A percentile compares a stretch with the other conserved stretches of the same genome.
Conservation (phyloP, 2,329 filamentous ascomycete species). For the Xylaria sp. region DNA sequence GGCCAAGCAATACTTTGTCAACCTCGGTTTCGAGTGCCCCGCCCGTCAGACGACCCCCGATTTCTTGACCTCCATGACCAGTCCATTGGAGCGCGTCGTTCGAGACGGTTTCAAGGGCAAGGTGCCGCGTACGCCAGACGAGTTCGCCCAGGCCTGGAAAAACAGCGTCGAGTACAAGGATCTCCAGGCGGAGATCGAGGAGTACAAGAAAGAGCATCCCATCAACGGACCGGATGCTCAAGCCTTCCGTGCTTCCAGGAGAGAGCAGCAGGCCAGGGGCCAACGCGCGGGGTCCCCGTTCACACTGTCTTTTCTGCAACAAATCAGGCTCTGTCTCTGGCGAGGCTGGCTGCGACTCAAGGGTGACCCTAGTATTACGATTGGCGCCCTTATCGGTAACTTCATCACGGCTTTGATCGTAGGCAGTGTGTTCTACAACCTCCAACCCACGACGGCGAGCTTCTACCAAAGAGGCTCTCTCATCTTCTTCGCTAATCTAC, state of each 20-base stretch:
- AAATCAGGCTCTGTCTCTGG: conserved; percentile 81
- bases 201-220: conserved; percentile 64
- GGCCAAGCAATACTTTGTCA: conserved; percentile 72
- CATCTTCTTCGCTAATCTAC: conserved; percentile 86
- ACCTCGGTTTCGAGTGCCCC: conserved; percentile 74
- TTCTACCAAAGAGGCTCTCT: conserved; percentile 84
- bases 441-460: conserved; percentile 70
- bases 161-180: conserved; percentile 61
- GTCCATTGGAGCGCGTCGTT: conserved; percentile 64
- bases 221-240: conserved; percentile 66
- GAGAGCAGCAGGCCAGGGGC: conserved; percentile 64
- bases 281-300: conserved; percentile 79
- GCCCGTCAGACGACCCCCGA: conserved; percentile 75
- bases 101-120: conserved; percentile 65
- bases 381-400: conserved; percentile 77
- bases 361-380: conserved; percentile 79
- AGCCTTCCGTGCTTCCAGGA: conserved; percentile 65
- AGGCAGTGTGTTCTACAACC: conserved; percentile 82
- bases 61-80: conserved; percentile 77
- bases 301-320: conserved; percentile 80
- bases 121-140: conserved; percentile 68
- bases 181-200: conserved; percentile 65
- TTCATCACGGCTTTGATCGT: conserved; percentile 81
- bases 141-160: conserved; percentile 69
- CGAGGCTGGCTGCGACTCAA: conserved; percentile 81